These are phyloP conservation scores for Curvularia sp. DNA, from an alignment of 2,329 filamentous ascomycete species.

Conservation along the genomic window DNA sequence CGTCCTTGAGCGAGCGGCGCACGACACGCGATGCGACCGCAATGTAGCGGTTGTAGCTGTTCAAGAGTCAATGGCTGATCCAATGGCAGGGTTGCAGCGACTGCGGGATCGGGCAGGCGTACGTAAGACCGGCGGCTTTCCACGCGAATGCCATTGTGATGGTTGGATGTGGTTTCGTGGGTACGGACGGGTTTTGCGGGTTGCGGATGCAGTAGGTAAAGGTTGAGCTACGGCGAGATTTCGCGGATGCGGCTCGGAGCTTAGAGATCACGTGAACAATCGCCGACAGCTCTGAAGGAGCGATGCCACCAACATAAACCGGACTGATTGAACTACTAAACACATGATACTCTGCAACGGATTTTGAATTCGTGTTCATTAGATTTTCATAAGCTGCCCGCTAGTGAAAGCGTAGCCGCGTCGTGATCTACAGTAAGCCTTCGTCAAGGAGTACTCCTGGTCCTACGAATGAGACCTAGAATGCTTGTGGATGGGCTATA, in stretches of 20 bases:
- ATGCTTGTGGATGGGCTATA: background rate
- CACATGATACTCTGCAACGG: background rate
- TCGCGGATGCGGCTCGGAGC: slow-evolving; percentile 39
- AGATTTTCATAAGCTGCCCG: slow-evolving; percentile 30
- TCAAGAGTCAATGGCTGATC: slow-evolving; percentile 36
- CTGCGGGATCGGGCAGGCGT: slow-evolving; percentile 55
- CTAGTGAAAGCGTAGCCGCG: slow-evolving; percentile 7
- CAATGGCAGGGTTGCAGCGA: slow-evolving; percentile 8
- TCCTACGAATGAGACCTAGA: slow-evolving; percentile 2
- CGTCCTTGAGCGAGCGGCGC: slow-evolving; percentile 96
- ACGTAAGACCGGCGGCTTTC: slow-evolving; percentile 98
- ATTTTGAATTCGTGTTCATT: slow-evolving; percentile 26
- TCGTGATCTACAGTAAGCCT: slow-evolving; percentile 14
- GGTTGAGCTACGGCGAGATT: slow-evolving; percentile 37
- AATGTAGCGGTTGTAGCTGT: slow-evolving; percentile 99
- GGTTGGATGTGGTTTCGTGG: slow-evolving; percentile 42
- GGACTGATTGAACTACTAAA: background rate
- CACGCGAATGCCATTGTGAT: slow-evolving; percentile 93
- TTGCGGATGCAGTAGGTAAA: slow-evolving; percentile 35
- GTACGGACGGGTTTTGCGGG: slow-evolving; percentile 31
- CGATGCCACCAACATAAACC: background rate
- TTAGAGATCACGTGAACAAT: slow-evolving; percentile 34
- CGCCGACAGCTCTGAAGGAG: slow-evolving; percentile 1
- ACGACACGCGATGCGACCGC: slow-evolving; percentile 92
- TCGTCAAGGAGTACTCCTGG: background rate